Conservation (phyloP, 208 protist genomes). For the Polymyxa betae region DNA sequence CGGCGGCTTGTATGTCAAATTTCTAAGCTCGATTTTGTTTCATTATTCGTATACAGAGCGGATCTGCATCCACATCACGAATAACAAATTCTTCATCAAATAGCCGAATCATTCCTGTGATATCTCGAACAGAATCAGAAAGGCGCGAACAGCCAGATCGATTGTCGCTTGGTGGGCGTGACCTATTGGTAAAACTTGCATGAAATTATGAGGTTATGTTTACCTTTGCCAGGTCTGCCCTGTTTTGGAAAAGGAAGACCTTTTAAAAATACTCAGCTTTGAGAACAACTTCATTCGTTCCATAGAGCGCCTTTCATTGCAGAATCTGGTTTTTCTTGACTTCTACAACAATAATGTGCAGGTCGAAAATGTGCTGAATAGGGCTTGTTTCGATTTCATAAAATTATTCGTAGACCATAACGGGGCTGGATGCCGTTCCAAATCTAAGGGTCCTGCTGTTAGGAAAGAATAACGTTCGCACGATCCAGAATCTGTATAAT, state of each 20-base stretch:
- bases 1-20: no score
- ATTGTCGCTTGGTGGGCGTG: background rate
- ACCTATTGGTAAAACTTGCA: background rate
- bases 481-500: background rate
- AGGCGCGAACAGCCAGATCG: background rate
- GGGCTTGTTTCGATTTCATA: background rate
- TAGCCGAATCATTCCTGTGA: background rate
- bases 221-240: background rate
- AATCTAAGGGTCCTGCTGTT: slow-evolving; percentile 7
- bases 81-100: background rate
- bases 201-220: background rate
- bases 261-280: slow-evolving; percentile 3
- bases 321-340: slow-evolving; percentile 28
- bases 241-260: background rate
- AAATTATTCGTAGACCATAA: background rate
- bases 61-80: no score
- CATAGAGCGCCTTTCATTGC: slow-evolving; percentile 1
- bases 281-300: slow-evolving; percentile 46
- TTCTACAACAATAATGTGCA: slow-evolving; percentile 42
- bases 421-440: background rate
- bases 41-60: no score
- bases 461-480: slow-evolving; percentile 19
- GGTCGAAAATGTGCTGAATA: background rate
- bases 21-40: no score
- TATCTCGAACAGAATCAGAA: background rate